Evolutionary conservation across 75 land plant genomes (phyloP).

Genomic region (Ceratopteris richardii): DNA sequence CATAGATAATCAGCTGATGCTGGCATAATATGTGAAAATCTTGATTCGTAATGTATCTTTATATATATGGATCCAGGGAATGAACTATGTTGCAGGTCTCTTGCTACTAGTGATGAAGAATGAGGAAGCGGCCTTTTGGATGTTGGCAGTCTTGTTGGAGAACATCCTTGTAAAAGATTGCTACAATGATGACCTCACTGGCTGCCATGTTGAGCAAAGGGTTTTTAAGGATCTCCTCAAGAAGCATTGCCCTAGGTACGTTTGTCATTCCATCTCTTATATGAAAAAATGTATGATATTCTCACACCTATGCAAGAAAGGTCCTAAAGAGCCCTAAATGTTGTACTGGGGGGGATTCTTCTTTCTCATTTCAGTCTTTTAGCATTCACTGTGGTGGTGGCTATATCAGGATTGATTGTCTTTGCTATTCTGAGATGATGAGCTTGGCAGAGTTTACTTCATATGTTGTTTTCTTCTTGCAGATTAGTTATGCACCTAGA

Average conservation of each 20-base stretch:
- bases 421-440: too few species aligned
- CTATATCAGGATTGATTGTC: too few species aligned
- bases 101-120: constrained; percentile 42
- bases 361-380: too few species aligned
- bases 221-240: constrained; percentile 37
- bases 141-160: constrained; percentile 43
- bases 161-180: constrained; percentile 37
- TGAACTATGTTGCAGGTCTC: constrained; percentile 40
- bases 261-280: not conserved
- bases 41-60: too few species aligned
- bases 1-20: too few species aligned
- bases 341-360: too few species aligned
- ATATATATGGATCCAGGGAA: constrained; percentile 14
- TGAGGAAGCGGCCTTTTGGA: constrained; percentile 51
- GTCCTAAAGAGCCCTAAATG: not conserved
- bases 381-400: too few species aligned
- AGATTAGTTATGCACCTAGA: constrained; percentile 36
- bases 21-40: too few species aligned
- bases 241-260: constrained; percentile 32
- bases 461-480: constrained; percentile 3
- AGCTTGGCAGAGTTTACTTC: too few species aligned
- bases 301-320: not conserved
- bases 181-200: constrained; percentile 34
- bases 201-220: constrained; percentile 43
- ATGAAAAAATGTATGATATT: not conserved